phyloP scores from a whole-genome alignment of 2,329 filamentous ascomycete species.

The Talaromyces sp. region DNA sequence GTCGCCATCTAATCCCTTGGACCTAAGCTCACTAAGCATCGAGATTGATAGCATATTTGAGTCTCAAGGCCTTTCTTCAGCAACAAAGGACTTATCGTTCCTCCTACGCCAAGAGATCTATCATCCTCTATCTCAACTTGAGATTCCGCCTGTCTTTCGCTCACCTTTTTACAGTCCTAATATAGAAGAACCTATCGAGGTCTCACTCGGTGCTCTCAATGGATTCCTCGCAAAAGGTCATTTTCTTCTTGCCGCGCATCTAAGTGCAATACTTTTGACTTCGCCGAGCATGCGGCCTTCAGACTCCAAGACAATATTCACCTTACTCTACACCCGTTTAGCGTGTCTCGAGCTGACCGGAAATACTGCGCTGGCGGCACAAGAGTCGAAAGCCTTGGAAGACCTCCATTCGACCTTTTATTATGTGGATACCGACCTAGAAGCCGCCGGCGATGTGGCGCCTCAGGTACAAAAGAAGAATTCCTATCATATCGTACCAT shows the following conservation, averaged over 20 bases:
- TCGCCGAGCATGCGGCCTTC: slow-evolving; percentile 37
- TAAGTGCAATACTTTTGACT: slow-evolving; percentile 40
- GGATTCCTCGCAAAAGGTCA: slow-evolving; percentile 67
- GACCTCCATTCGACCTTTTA: slow-evolving; percentile 57
- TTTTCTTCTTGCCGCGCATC: slow-evolving; percentile 69
- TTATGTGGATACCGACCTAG: slow-evolving; percentile 30
- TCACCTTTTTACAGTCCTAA: slow-evolving; percentile 61
- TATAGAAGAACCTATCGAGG: slow-evolving; percentile 51
- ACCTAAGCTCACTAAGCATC: slow-evolving; percentile 18
- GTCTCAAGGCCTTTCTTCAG: slow-evolving; percentile 30
- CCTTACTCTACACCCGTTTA: slow-evolving; percentile 73
- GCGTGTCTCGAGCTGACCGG: slow-evolving; percentile 77
- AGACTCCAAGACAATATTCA: slow-evolving; percentile 65
- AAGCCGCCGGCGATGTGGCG: slow-evolving; percentile 49
- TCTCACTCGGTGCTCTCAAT: slow-evolving; percentile 46
- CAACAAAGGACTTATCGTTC: slow-evolving; percentile 72
- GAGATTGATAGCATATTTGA: slow-evolving; percentile 20
- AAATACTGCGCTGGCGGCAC: slow-evolving; percentile 62
- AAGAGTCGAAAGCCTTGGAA: slow-evolving; percentile 60
- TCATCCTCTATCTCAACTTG: slow-evolving; percentile 67
- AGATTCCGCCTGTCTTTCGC: slow-evolving; percentile 62
- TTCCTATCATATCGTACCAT: slow-evolving; percentile 73
- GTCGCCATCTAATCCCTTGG: slow-evolving; percentile 30
- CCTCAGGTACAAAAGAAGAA: slow-evolving; percentile 58
- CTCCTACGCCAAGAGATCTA: slow-evolving; percentile 77